Conservation (phyloP, 345 rosid genomes). For the Syzygium aqueum region DNA sequence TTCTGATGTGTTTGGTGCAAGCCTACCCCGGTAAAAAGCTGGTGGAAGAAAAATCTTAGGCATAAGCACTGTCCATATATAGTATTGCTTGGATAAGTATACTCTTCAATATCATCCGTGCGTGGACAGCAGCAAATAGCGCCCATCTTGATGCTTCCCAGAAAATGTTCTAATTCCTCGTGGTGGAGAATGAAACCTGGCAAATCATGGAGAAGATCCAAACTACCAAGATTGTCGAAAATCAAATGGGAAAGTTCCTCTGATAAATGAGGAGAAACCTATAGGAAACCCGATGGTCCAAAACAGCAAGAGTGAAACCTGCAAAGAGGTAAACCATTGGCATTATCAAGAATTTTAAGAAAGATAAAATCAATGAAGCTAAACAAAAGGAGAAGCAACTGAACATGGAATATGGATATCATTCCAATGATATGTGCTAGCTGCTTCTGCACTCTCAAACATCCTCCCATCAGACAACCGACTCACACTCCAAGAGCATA, state of each 20-base stretch:
- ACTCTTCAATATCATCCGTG: constrained; percentile 47
- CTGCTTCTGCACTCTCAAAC: background rate
- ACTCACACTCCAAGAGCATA: background rate
- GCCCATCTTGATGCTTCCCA: constrained; percentile 24
- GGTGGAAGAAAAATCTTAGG: constrained; percentile 39
- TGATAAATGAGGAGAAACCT: background rate
- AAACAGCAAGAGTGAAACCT: background rate
- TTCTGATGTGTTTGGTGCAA: background rate
- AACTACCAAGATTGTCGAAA: background rate
- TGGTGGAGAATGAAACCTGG: background rate
- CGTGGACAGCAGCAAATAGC: constrained; percentile 51
- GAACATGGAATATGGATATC: background rate
- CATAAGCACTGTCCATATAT: constrained; percentile 42
- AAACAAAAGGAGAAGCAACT: background rate
- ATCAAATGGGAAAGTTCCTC: background rate
- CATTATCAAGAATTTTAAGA: background rate
- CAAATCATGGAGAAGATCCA: background rate
- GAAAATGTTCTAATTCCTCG: background rate
- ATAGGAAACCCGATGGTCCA: background rate
- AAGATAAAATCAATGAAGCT: background rate
- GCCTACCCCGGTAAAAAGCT: constrained; percentile 47
- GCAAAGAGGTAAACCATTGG: background rate
- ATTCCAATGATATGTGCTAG: background rate
- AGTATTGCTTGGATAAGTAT: constrained; percentile 30
- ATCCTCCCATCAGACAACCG: background rate